Base-by-base conservation (phyloP, 441 rosid species). In the Adansonia gregorii region DNA sequence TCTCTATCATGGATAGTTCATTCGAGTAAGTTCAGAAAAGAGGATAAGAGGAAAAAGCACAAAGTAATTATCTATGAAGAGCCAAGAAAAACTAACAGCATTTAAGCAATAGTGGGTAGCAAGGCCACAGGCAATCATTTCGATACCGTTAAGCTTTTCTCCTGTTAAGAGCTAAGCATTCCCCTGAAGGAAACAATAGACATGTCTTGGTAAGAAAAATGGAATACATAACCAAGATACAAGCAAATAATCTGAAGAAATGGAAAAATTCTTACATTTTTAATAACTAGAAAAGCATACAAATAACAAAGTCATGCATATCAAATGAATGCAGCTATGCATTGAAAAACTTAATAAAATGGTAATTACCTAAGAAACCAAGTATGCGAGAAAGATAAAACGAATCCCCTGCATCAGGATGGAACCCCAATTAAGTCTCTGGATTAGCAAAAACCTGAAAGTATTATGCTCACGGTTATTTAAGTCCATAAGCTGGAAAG, bases 401-500 rank as follows among this genome's bases (percentile, higher is more conserved):
- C 19, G 99, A 92, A 79, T 98, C 98, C 76, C 99, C 98, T 14
- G 96, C 95, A 83, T 93, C 96, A 72, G 98, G 97, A 87, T 96
- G 97, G 83, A 94, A 96, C 52, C 99, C 98, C 76, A 93, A 78
- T 78, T 91, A 96, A 55, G 86, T 90, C 89, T 94, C 99, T 71
- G 97, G 96, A 85, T 89, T 83, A 69, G 93, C 78, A 84, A 96
- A 87, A 78, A 87, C 88, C 99, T 94, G 88, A 77, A 72, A 89
- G 72, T 58, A 58, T 64, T 48, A 68, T 49, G 67, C 66, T 74
- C 19, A 14, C 35, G 43, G 15, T 56, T 52, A 67, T 49, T 58
- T 54, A 74, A 60, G 49, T 72, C 27, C 75, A 73, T 19, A 41
- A 17, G 59, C 65, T 58, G 1, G 55, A 46, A 60, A 61, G 24